These are phyloP conservation scores for Eruca vesicaria DNA, from an alignment of 441 rosid species.

Conservation along the genomic window DNA sequence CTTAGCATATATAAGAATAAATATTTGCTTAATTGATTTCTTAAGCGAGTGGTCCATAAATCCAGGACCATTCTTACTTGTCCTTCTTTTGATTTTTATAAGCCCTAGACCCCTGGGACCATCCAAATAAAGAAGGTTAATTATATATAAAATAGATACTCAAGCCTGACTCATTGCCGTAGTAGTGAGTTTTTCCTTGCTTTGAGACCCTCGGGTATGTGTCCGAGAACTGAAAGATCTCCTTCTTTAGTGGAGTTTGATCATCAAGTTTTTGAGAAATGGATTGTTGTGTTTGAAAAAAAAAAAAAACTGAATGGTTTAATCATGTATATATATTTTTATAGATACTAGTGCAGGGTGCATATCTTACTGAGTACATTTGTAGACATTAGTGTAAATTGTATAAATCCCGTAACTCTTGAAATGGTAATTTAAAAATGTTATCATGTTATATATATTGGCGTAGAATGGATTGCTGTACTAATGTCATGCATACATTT, in stretches of 20 bases:
- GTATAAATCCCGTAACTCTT: too few relatives aligned
- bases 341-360: background rate
- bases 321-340: background rate
- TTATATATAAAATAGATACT: background rate
- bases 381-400: background rate
- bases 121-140: slow-evolving; percentile 3
- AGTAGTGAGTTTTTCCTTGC: background rate
- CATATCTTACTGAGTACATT: background rate
- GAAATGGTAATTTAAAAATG: too few relatives aligned
- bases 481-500: too few relatives aligned
- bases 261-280: background rate
- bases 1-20: background rate
- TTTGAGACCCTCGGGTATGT: background rate
- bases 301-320: background rate
- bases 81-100: slow-evolving; percentile 22
- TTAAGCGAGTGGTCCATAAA: slow-evolving; percentile 11
- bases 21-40: slow-evolving; percentile 2
- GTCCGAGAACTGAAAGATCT: background rate
- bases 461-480: too few relatives aligned
- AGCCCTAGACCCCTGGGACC: slow-evolving; percentile 28
- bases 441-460: too few relatives aligned
- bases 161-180: slow-evolving; percentile 8
- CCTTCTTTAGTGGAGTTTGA: background rate
- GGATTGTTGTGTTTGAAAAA: background rate
- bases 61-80: slow-evolving; percentile 16